phyloP scores from a whole-genome alignment of 495 filamentous ascomycete species.

The Aspergillus saccharolyticus region DNA sequence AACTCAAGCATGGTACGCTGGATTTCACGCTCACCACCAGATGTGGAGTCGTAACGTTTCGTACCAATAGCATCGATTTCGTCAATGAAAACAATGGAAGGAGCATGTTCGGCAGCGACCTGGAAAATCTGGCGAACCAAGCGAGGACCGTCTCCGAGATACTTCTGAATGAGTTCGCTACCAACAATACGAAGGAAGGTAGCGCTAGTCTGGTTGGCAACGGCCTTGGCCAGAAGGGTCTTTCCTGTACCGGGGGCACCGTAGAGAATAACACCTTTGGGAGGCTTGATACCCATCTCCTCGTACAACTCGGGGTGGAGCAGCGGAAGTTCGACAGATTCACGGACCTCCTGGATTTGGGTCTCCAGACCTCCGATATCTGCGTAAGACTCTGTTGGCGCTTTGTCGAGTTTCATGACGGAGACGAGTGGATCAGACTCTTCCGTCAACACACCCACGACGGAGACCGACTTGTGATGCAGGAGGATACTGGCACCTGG shows the following conservation, averaged over 20 bases:
- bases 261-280: slow-evolving; percentile 99
- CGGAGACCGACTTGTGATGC: slow-evolving; percentile 96
- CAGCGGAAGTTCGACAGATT: slow-evolving; percentile 92
- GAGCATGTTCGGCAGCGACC: slow-evolving; percentile 92
- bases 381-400: slow-evolving; percentile 95
- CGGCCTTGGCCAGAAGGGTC: slow-evolving; percentile 93
- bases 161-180: slow-evolving; percentile 98
- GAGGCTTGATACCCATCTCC: slow-evolving; percentile 99
- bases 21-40: slow-evolving; percentile 94
- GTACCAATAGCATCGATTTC: slow-evolving; percentile 99
- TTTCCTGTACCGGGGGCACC: slow-evolving; percentile 97
- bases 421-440: slow-evolving; percentile 94
- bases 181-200: slow-evolving; percentile 98
- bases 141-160: slow-evolving; percentile 91
- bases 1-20: slow-evolving; percentile 99
- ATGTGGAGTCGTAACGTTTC: slow-evolving; percentile 97
- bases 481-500: slow-evolving; percentile 92
- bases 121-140: slow-evolving; percentile 97
- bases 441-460: slow-evolving; percentile 95
- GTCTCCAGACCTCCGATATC: slow-evolving; percentile 94
- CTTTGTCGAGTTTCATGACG: slow-evolving; percentile 99
- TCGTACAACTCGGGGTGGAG: slow-evolving; percentile 98
- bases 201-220: slow-evolving; percentile 96
- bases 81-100: slow-evolving; percentile 98
- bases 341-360: slow-evolving; percentile 96